Evolutionary conservation across 1,284 basidiomycete species (phyloP).

Genomic region (Phellopilus nigrolimitatus): DNA sequence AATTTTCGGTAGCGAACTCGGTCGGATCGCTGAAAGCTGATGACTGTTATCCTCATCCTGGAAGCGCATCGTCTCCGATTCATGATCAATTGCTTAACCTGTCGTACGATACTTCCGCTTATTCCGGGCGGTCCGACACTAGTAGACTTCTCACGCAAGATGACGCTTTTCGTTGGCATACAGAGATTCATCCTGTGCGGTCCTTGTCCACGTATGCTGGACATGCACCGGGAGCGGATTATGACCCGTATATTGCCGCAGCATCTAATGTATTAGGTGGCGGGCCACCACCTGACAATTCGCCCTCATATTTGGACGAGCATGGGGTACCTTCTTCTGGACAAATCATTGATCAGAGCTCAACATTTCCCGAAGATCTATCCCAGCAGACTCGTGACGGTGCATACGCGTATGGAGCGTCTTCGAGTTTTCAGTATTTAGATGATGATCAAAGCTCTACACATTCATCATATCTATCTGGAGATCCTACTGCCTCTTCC

Average conservation of each 20-base stretch:
- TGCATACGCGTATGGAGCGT: not conserved
- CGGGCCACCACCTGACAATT: slow-evolving; percentile 27
- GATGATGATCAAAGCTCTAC: slow-evolving; percentile 14
- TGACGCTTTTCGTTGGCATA: not conserved
- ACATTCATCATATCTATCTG: slow-evolving; percentile 4
- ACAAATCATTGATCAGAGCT: not conserved
- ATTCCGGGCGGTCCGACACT: not conserved
- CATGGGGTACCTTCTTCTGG: not conserved
- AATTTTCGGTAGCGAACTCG: not conserved
- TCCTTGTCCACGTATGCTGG: not conserved
- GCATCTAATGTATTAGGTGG: slow-evolving; percentile 78
- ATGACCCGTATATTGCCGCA: slow-evolving; percentile 58
- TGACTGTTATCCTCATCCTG: not conserved
- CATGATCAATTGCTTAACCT: not conserved
- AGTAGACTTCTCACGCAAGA: not conserved
- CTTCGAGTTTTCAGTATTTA: not conserved
- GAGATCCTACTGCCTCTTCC: slow-evolving; percentile 12
- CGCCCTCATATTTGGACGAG: not conserved
- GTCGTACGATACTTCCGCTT: not conserved
- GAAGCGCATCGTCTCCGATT: not conserved
- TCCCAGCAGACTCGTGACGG: not conserved
- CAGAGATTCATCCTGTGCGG: not conserved
- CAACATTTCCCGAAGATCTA: not conserved
- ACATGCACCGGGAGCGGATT: slow-evolving; percentile 22
- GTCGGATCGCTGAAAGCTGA: not conserved